Evolutionary conservation across 805 yeast genomes (phyloP).

Genomic region (Wickerhamomyces xylosicus): DNA sequence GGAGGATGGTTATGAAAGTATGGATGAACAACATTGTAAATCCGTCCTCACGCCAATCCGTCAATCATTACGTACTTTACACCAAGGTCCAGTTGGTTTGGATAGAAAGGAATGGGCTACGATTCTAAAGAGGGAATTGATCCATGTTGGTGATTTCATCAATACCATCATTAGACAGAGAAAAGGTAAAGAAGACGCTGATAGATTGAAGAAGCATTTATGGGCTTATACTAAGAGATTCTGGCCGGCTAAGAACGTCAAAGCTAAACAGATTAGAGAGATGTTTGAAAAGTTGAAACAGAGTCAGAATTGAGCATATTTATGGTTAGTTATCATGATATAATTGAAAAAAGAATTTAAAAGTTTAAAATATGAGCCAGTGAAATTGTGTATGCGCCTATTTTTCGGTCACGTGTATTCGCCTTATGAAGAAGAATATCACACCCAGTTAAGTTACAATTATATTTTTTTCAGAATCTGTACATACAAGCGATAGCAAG

Average conservation of each 20-base stretch:
- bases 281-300: conserved; percentile 61
- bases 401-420: too few species aligned
- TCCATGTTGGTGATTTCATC: conserved; percentile 68
- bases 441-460: too few species aligned
- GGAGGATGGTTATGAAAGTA: conserved; percentile 56
- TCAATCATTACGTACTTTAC: conserved; percentile 52
- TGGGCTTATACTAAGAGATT: conserved; percentile 79
- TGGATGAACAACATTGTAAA: conserved; percentile 69
- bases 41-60: conserved; percentile 53
- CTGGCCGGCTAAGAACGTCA: conserved; percentile 77
- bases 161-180: conserved; percentile 25
- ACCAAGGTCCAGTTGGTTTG: conserved; percentile 62
- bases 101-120: conserved; percentile 71
- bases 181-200: conserved; percentile 13
- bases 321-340: too few species aligned
- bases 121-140: conserved; percentile 55
- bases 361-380: too few species aligned
- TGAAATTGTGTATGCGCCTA: too few species aligned
- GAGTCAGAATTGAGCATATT: conserved; percentile 1
- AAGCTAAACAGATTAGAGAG: conserved; percentile 56
- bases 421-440: too few species aligned
- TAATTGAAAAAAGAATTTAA: too few species aligned
- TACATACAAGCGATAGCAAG: too few species aligned
- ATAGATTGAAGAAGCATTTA: conserved; percentile 46
- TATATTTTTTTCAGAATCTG: too few species aligned